These are phyloP conservation scores for Nemophila menziesii DNA, from an alignment of 257 asterid species.

Conservation along the genomic window DNA sequence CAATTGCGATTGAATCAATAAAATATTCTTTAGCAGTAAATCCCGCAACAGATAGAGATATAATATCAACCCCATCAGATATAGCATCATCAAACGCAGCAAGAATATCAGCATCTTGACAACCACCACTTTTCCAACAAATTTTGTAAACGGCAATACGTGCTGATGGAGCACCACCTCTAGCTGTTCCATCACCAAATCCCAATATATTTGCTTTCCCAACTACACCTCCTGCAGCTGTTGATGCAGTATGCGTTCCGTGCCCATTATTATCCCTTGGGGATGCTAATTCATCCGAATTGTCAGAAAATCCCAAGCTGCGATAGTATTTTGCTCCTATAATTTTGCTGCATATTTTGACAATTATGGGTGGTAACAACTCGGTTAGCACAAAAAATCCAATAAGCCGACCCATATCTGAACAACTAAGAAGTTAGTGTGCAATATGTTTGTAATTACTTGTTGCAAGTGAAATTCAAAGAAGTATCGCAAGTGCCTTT, in stretches of 20 bases:
- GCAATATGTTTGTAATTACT: conserved; percentile 15
- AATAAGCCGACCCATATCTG: too few species aligned
- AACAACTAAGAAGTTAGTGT: too few species aligned
- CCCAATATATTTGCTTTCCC: conserved; percentile 14
- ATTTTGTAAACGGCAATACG: conserved; percentile 40
- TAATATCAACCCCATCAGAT: conserved; percentile 11
- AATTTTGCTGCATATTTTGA: background rate
- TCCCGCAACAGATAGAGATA: conserved; percentile 35
- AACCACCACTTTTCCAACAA: conserved; percentile 25
- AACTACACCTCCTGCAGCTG: conserved; percentile 35
- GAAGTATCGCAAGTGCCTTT: conserved; percentile 33
- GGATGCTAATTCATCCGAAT: conserved; percentile 16
- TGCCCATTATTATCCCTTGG: conserved; percentile 39
- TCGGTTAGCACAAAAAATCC: too few species aligned
- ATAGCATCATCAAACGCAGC: conserved; percentile 38
- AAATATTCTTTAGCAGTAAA: conserved; percentile 27
- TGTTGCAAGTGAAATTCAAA: conserved; percentile 55
- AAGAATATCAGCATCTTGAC: conserved; percentile 34
- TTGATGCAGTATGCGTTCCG: conserved; percentile 46
- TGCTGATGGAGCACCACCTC: conserved; percentile 40
- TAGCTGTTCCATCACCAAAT: conserved; percentile 27
- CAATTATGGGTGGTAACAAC: too few species aligned
- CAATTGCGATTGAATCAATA: conserved; percentile 21
- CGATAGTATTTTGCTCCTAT: conserved; percentile 1
- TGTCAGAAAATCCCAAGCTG: background rate